Conservation (phyloP, 345 rosid genomes). For the Gossypium longicalyx region DNA sequence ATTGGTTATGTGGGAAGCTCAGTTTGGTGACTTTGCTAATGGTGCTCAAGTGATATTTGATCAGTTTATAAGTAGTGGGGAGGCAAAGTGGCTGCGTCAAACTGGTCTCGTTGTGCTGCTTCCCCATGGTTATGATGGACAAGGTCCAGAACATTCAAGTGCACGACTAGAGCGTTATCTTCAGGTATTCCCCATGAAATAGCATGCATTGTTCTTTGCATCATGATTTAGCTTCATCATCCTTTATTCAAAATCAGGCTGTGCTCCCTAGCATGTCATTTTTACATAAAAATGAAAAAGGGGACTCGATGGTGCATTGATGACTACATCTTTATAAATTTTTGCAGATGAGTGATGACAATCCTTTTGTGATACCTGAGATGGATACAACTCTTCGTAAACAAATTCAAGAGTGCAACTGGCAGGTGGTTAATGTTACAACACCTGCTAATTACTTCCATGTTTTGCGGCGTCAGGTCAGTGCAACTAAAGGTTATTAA, state of each 20-base stretch:
- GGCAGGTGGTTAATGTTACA: constrained; percentile 87
- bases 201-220: no score
- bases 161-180: constrained; percentile 76
- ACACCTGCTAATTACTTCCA: constrained; percentile 90
- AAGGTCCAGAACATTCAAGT: constrained; percentile 89
- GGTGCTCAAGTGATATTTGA: constrained; percentile 86
- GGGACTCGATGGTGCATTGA: no score
- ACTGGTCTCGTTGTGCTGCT: constrained; percentile 75
- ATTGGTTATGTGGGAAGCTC: constrained; percentile 79
- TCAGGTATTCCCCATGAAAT: constrained; percentile 36
- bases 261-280: no score
- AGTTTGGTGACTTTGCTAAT: constrained; percentile 81
- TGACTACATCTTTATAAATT: no score
- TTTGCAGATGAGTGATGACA: constrained; percentile 77
- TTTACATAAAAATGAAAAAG: no score
- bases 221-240: no score
- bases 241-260: no score
- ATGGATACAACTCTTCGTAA: constrained; percentile 73
- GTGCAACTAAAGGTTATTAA: background rate
- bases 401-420: constrained; percentile 82
- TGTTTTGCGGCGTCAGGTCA: constrained; percentile 75
- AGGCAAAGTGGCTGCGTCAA: constrained; percentile 81
- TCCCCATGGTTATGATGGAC: constrained; percentile 86
- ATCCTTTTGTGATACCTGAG: constrained; percentile 71
- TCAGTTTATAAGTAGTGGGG: constrained; percentile 79